Conservation (phyloP, 1,139 yeast species). For the Hansenula sp. region DNA sequence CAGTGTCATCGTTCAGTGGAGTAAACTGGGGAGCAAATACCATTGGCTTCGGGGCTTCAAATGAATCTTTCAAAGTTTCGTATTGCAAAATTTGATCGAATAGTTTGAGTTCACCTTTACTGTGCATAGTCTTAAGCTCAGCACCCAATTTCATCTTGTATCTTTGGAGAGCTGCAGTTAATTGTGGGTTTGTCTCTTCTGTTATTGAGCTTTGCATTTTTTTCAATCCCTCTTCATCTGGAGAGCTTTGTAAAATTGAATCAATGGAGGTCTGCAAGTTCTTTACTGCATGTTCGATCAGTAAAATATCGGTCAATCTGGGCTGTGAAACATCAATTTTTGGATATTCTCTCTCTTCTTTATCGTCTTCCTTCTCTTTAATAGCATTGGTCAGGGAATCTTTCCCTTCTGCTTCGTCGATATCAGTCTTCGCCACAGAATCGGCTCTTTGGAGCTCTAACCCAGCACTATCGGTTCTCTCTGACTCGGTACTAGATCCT, state of each 20-base stretch:
- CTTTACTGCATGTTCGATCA: conserved; percentile 46
- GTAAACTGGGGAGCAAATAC: conserved; percentile 5
- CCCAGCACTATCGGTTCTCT: too few relatives aligned
- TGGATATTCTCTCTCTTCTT: not conserved
- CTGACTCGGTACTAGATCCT: too few relatives aligned
- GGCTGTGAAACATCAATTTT: conserved; percentile 5
- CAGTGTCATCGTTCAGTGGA: not conserved
- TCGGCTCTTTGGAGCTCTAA: too few relatives aligned
- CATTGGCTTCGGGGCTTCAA: conserved; percentile 6
- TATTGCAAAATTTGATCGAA: conserved; percentile 40
- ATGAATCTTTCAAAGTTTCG: conserved; percentile 14
- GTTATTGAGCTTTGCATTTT: conserved; percentile 37
- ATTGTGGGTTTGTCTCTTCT: conserved; percentile 27
- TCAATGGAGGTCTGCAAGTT: conserved; percentile 50
- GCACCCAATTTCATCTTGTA: conserved; percentile 60
- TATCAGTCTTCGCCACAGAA: not conserved
- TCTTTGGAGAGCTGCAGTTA: conserved; percentile 44
- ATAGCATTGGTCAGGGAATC: not conserved
- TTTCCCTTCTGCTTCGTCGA: not conserved
- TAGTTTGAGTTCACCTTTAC: conserved; percentile 40
- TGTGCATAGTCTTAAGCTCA: conserved; percentile 50
- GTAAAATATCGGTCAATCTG: conserved; percentile 31
- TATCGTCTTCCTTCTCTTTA: conserved; percentile 2
- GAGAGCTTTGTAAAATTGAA: conserved; percentile 50
- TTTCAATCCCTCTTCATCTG: conserved; percentile 41